Evolutionary conservation across 78 protist genomes (phyloP).

Genomic region (Protostelium mycophagum): DNA sequence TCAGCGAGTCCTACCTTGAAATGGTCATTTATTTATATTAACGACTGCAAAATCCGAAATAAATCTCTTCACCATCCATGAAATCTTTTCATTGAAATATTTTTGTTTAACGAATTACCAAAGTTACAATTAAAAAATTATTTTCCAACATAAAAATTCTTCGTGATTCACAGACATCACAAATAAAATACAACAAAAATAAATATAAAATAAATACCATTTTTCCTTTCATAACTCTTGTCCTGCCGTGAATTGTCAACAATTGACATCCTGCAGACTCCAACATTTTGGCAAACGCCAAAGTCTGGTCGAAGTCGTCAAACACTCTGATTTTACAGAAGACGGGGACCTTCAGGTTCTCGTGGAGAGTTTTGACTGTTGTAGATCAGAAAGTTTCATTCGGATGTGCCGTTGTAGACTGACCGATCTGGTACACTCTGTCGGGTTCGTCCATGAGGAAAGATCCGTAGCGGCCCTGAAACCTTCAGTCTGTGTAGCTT

Average conservation of each 20-base stretch:
- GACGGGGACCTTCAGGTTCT: constrained; percentile 49
- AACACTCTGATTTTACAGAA: constrained; percentile 62
- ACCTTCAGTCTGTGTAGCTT: no score
- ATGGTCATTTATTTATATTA: not conserved
- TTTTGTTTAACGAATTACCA: no score
- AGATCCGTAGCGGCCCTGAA: constrained; percentile 62
- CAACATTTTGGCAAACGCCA: constrained; percentile 39
- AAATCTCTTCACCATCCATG: no score
- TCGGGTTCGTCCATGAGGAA: constrained; percentile 56
- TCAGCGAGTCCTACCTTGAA: not conserved
- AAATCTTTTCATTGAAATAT: no score
- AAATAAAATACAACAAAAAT: no score
- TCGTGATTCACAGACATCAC: no score
- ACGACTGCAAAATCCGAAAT: not conserved
- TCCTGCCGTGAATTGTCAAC: constrained; percentile 59
- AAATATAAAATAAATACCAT: no score
- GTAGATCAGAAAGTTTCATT: constrained; percentile 3
- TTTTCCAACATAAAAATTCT: no score
- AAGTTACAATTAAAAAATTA: no score
- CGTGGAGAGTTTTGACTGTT: constrained; percentile 44
- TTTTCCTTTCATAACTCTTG: constrained; percentile 44
- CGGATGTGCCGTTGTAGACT: not conserved
- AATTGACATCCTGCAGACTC: constrained; percentile 71
- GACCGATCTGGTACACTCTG: constrained; percentile 12
- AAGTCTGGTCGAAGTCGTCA: constrained; percentile 29